A percentile compares a stretch with the other conserved stretches of the same genome.
phyloP scores from a whole-genome alignment of 306 rosid genomes.

The Myrica gale region DNA sequence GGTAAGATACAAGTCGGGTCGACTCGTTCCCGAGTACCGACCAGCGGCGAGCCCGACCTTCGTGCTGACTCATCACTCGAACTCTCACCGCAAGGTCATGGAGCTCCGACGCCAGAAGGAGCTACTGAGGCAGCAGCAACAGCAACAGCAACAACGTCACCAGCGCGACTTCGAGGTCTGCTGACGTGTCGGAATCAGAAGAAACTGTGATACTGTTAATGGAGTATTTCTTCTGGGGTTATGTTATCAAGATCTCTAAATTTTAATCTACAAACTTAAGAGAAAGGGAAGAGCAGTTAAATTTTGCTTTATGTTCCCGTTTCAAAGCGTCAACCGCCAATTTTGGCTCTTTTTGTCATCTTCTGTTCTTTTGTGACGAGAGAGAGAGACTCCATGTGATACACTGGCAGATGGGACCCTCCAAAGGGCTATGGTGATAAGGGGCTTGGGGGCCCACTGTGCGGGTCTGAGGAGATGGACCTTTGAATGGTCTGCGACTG shows the following conservation, averaged over 20 bases:
- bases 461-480: not conserved
- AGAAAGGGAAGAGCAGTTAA: not conserved
- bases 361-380: not conserved
- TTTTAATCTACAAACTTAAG: not conserved
- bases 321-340: too few relatives aligned
- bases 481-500: not conserved
- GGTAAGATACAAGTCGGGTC: constrained; percentile 61
- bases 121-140: constrained; percentile 9
- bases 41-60: constrained; percentile 68
- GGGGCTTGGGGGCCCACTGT: not conserved
- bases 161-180: constrained; percentile 31
- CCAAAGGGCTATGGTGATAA: not conserved
- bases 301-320: not conserved
- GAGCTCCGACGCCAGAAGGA: constrained; percentile 58
- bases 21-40: constrained; percentile 61
- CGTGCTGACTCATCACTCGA: constrained; percentile 60
- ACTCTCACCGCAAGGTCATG: constrained; percentile 66
- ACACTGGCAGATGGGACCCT: constrained; percentile 6
- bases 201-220: not conserved
- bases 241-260: not conserved
- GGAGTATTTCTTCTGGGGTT: not conserved
- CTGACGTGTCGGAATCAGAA: constrained; percentile 20
- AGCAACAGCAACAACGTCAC: constrained; percentile 14
- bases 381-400: constrained; percentile 29
- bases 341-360: too few relatives aligned